Evolutionary conservation across 306 rosid species (phyloP), one percentile per base, ranked within the genome.

Genomic region (Crotalaria pallida): DNA sequence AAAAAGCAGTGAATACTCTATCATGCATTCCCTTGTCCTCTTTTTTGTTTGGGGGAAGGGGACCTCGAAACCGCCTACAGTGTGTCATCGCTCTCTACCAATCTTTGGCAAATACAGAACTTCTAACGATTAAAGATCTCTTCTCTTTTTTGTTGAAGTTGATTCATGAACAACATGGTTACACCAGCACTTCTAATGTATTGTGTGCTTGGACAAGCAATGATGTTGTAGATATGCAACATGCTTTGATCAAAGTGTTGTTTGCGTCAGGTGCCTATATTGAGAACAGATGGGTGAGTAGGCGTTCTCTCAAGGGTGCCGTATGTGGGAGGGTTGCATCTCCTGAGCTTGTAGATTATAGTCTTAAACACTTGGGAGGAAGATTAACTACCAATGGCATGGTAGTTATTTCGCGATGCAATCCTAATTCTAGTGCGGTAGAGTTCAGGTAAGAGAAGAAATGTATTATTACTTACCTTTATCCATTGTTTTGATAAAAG

Each of bases 251-350:
- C 62, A 85, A 83, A 82, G 81, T 89, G 9, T 77, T 89, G 45
- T 72, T 68, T 41, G 86, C 85, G 13, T 74, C 91, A 0, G 59
- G 65, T 17, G 72, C 81, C 19, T 62, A 63, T 50, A 58, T 52
- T 0, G 77, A 71, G 58, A 48, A 22, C 69, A 63, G 58, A 64
- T 89, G 96, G 96, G 90, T 83, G 11, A 33, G 77, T 2, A 61
- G 82, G 56, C 81, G 83, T n/a, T 72, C 86, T 58, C 92, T 89
- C 59, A 89, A 73, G 76, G 92, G 90, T 2, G 83, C 87, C 19
- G 33, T 87, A 12, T 67, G 78, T 75, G 77, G 70, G 76, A 60
- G 84, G 26, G 77, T 69, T 9, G 59, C 88, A n/a, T 83, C 92
- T 40, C 77, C 74, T 1, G 87, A 83, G 84, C 88, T 89, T 75